phyloP scores from a whole-genome alignment of 2,329 filamentous ascomycete genomes.

The Bipolaris victoriae region DNA sequence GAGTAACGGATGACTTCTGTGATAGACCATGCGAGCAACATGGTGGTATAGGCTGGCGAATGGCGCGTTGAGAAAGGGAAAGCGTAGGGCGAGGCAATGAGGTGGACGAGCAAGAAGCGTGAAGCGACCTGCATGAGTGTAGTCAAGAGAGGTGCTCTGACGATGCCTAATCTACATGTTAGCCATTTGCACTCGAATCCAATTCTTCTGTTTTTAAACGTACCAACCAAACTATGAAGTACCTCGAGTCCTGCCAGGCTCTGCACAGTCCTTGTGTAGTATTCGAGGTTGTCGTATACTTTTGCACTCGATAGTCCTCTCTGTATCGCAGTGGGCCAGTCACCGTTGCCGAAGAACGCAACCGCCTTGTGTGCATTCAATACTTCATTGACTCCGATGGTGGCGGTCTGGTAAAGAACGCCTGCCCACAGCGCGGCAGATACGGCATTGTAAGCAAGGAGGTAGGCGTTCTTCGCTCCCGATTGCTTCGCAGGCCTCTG shows the following conservation, averaged over 20 bases:
- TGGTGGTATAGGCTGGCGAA: constrained; percentile 70
- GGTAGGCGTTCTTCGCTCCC: constrained; percentile 60
- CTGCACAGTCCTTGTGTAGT: constrained; percentile 80
- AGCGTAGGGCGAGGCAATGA: constrained; percentile 65
- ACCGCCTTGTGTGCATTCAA: constrained; percentile 22
- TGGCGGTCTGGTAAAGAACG: constrained; percentile 72
- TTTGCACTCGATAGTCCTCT: constrained; percentile 46
- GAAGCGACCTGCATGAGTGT: constrained; percentile 89
- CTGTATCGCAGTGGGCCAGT: constrained; percentile 12
- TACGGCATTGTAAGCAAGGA: constrained; percentile 82
- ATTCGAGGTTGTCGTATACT: constrained; percentile 67
- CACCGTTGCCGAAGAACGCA: constrained; percentile 15
- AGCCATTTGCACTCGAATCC: neutral
- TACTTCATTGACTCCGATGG: constrained; percentile 52
- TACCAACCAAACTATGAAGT: constrained; percentile 78
- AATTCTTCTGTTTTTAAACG: constrained; percentile 23
- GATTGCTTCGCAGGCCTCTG: constrained; percentile 9
- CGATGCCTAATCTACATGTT: constrained; percentile 66
- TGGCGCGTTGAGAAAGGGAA: constrained; percentile 70
- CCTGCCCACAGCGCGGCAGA: constrained; percentile 79
- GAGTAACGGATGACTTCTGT: constrained; percentile 94
- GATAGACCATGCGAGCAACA: constrained; percentile 85
- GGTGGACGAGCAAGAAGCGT: constrained; percentile 89
- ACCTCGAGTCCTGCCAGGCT: constrained; percentile 84
- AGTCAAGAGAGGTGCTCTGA: constrained; percentile 83